Conservation (phyloP, 2,329 filamentous ascomycete species). For the Akanthomyces muscarius region DNA sequence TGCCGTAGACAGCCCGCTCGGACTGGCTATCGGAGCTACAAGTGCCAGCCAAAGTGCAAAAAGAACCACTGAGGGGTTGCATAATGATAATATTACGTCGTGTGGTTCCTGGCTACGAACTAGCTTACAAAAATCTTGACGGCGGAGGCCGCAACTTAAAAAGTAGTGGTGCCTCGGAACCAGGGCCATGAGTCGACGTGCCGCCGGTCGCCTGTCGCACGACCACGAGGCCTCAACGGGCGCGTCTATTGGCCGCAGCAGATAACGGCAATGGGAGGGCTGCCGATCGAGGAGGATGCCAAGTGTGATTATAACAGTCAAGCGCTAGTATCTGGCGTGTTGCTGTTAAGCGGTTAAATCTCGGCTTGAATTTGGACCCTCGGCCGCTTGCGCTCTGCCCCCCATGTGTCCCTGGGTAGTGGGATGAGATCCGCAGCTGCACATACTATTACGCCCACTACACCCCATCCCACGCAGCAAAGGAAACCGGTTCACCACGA, state of each 20-base stretch:
- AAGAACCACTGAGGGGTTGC: not conserved
- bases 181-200: not conserved
- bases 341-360: constrained; percentile 11
- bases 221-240: constrained; percentile 15
- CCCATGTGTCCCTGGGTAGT: constrained; percentile 8
- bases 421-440: constrained; percentile 17
- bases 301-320: not conserved
- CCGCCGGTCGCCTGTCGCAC: constrained; percentile 10
- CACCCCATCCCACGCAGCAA: constrained; percentile 5
- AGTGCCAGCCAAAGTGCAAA: not conserved
- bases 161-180: not conserved
- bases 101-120: not conserved
- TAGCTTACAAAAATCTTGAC: not conserved
- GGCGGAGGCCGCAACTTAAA: not conserved
- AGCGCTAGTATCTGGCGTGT: not conserved
- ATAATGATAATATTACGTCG: not conserved
- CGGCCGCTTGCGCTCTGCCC: not conserved
- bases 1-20: not conserved
- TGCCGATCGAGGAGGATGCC: not conserved
- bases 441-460: constrained; percentile 1
- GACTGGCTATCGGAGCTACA: not conserved
- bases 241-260: constrained; percentile 16
- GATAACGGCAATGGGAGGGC: not conserved
- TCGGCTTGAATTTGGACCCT: not conserved
- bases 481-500: not conserved